A percentile compares a stretch with the other conserved stretches of the same genome.
These are phyloP conservation scores for Arthrocladium fulminans DNA, from an alignment of 2,329 filamentous ascomycete genomes.

Conservation along the genomic window DNA sequence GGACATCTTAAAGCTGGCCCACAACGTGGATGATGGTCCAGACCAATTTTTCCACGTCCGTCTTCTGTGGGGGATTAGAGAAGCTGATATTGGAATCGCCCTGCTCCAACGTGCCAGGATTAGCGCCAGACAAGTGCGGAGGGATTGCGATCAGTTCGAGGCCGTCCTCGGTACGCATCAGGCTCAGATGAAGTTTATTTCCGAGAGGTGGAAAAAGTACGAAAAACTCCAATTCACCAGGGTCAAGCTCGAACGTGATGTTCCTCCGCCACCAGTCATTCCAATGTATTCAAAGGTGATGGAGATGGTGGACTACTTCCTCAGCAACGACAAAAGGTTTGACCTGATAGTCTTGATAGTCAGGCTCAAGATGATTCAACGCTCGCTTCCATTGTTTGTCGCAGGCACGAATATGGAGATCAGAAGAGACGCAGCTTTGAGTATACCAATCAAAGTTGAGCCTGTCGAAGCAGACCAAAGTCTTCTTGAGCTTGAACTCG, in stretches of 20 bases:
- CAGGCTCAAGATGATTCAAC: background rate
- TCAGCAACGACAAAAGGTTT: background rate
- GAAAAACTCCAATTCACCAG: background rate
- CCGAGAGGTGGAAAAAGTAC: background rate
- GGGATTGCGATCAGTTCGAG: background rate
- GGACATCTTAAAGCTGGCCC: background rate
- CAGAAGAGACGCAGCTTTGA: slow-evolving; percentile 1
- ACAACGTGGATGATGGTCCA: background rate
- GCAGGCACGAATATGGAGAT: slow-evolving; percentile 2
- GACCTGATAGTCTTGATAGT: background rate
- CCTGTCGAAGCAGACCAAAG: background rate
- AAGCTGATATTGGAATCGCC: background rate
- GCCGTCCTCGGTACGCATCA: background rate
- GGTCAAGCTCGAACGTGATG: background rate
- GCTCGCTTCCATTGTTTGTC: background rate
- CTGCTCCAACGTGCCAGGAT: background rate
- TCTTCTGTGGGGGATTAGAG: background rate
- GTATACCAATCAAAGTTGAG: background rate
- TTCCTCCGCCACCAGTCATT: background rate
- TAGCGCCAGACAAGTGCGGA: background rate
- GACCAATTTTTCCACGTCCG: background rate
- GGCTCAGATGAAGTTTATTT: background rate
- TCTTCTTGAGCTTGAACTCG: too few relatives aligned
- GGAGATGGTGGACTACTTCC: slow-evolving; percentile 1
- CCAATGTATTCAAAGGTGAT: background rate